Conservation (phyloP, 208 protist species). For the Angomonas deanei region DNA sequence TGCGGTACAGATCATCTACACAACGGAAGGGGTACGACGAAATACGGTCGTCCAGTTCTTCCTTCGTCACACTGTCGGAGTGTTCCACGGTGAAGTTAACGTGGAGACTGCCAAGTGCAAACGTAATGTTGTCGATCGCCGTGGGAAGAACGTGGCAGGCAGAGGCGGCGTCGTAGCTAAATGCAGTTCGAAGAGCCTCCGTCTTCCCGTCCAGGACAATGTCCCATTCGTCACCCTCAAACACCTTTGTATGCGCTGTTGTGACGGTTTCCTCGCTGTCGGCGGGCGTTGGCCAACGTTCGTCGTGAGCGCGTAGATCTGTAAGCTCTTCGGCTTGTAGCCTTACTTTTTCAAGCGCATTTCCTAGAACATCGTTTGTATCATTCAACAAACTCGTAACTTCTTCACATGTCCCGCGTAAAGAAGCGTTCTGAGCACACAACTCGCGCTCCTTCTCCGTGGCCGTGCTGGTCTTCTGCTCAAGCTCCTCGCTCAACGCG, state of each 20-base stretch:
- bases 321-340: no score
- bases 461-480: neutral
- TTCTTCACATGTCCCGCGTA: no score
- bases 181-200: conserved; percentile 19
- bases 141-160: conserved; percentile 18
- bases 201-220: conserved; percentile 10
- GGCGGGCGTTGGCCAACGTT: conserved; percentile 6
- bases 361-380: no score
- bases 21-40: conserved; percentile 21
- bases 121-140: conserved; percentile 8
- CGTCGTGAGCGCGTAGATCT: conserved; percentile 13
- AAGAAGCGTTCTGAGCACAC: no score
- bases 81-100: conserved; percentile 20
- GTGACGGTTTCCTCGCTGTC: neutral
- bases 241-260: conserved; percentile 17
- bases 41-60: conserved; percentile 16
- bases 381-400: no score
- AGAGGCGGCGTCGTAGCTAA: conserved; percentile 10
- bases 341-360: no score
- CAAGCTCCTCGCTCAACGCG: no score
- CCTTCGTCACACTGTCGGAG: conserved; percentile 4
- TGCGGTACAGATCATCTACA: conserved; percentile 12
- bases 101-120: conserved; percentile 12
- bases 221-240: conserved; percentile 22
- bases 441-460: neutral